Evolutionary conservation across 768 basidiomycete species (phyloP), one percentile per base, ranked within the genome.

Genomic region (Scleroderma citrinum): DNA sequence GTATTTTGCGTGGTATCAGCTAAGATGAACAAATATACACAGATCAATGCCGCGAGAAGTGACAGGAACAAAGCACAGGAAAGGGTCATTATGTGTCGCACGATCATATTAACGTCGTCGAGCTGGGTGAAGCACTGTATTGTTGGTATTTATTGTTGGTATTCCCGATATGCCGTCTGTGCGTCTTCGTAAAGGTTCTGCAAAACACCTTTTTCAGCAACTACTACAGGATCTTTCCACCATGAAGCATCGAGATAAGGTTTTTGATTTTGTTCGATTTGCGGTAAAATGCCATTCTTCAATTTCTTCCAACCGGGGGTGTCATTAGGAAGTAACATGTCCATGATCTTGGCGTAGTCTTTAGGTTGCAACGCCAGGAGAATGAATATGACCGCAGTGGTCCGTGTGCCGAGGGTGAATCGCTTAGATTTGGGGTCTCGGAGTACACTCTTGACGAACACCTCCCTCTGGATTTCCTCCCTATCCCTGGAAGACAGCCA

Each of bases 401-500:
- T 53, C 26, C 51, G 31, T 14, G 51, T 44, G 13, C 48, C 42
- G 17, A 53, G 35, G 4, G 4, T 38, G 43, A 44, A 53, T n/a
- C 36, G 43, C 41, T 2, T 30, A 17, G 11, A n/a, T 4, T 12
- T n/a, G 26, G 42, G 42, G 3, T 11, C 7, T 3, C 17, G 42
- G 3, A 44, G 29, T 20, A 49, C 67, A 72, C 56, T 13, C 47
- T 45, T 24, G 53, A 54, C 17, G 57, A 65, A 48, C 7, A 64
- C 31, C 7, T 59, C 23, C 44, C 46, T 51, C 54, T 69, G 57
- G 7, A 56, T 44, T 14, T 30, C 43, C 24, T 57, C 58, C 7
- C 49, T 56, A 21, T 71, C 67, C 63, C 71, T 48, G 21, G 61
- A 65, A 0, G 65, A 62, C 17, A 68, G 47, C 20, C 48, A 52